These are phyloP conservation scores for Microbotryum silenes-acaulis DNA, from an alignment of 1,284 basidiomycete genomes.

Conservation along the genomic window DNA sequence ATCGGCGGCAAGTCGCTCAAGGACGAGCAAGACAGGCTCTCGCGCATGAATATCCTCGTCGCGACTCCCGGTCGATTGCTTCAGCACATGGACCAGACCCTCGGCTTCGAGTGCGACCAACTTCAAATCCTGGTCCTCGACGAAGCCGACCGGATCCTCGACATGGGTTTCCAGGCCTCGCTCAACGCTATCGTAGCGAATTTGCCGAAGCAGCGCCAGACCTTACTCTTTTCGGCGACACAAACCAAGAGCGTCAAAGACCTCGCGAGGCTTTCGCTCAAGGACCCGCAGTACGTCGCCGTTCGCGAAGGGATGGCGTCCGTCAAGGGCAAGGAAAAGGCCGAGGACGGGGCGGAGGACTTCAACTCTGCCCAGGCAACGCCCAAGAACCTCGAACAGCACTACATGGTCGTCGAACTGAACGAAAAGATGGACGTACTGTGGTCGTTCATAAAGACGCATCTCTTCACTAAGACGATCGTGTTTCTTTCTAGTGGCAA, in stretches of 20 bases:
- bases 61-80: slow-evolving; percentile 90
- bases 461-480: slow-evolving; percentile 83
- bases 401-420: slow-evolving; percentile 76
- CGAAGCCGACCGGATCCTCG: slow-evolving; percentile 92
- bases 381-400: slow-evolving; percentile 72
- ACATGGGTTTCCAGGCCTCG: slow-evolving; percentile 89
- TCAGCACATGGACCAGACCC: slow-evolving; percentile 97
- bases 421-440: slow-evolving; percentile 85
- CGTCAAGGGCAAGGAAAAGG: slow-evolving; percentile 45
- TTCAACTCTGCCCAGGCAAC: slow-evolving; percentile 45
- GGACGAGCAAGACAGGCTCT: slow-evolving; percentile 75
- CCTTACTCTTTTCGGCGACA: slow-evolving; percentile 91
- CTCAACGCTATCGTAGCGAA: slow-evolving; percentile 84
- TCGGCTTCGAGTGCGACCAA: slow-evolving; percentile 85
- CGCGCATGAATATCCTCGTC: slow-evolving; percentile 93
- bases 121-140: slow-evolving; percentile 92
- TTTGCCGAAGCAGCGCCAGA: slow-evolving; percentile 62
- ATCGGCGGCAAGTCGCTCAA: slow-evolving; percentile 96
- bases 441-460: slow-evolving; percentile 91
- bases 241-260: slow-evolving; percentile 86
- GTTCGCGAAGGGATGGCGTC: slow-evolving; percentile 40
- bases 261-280: slow-evolving; percentile 80
- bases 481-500: slow-evolving; percentile 95
- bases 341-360: slow-evolving; percentile 37
- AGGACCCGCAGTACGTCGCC: slow-evolving; percentile 69